A percentile compares a stretch with the other conserved stretches of the same genome.
phyloP scores from a whole-genome alignment of 768 basidiomycete genomes.

The Dacryopinax spathularia region DNA sequence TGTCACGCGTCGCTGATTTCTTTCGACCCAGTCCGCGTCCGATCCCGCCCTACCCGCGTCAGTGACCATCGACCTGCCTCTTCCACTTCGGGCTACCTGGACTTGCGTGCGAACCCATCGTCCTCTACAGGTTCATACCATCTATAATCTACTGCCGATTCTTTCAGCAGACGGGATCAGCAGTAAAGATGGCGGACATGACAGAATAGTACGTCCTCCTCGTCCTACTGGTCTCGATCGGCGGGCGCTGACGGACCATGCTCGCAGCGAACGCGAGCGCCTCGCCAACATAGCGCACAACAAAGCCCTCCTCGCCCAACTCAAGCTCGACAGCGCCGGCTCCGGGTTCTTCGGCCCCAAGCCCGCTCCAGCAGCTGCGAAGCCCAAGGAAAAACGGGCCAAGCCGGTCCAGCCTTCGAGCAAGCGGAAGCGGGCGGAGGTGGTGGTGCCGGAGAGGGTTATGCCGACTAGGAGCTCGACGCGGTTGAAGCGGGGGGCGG shows the following conservation, averaged over 20 bases:
- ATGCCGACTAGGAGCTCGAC: background rate
- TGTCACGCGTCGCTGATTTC: slow-evolving; percentile 4
- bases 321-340: slow-evolving; percentile 33
- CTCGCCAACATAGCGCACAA: slow-evolving; percentile 74
- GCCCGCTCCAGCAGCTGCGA: background rate
- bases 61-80: background rate
- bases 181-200: background rate
- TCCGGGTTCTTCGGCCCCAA: background rate
- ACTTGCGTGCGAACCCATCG: no score
- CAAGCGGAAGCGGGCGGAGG: background rate
- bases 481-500: background rate
- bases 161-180: no score
- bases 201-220: background rate
- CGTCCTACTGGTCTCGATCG: background rate
- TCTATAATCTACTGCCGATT: no score
- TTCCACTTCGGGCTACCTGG: no score
- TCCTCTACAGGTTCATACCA: no score
- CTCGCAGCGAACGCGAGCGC: slow-evolving; percentile 48
- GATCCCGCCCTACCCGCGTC: background rate
- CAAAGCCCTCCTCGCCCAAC: slow-evolving; percentile 53
- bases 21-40: background rate
- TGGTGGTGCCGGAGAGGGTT: background rate
- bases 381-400: background rate
- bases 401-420: background rate
- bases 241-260: background rate